A percentile compares a stretch with the other conserved stretches of the same genome.
Conservation (phyloP, 352 stramenopile species). For the Globisporangium nodosum region DNA sequence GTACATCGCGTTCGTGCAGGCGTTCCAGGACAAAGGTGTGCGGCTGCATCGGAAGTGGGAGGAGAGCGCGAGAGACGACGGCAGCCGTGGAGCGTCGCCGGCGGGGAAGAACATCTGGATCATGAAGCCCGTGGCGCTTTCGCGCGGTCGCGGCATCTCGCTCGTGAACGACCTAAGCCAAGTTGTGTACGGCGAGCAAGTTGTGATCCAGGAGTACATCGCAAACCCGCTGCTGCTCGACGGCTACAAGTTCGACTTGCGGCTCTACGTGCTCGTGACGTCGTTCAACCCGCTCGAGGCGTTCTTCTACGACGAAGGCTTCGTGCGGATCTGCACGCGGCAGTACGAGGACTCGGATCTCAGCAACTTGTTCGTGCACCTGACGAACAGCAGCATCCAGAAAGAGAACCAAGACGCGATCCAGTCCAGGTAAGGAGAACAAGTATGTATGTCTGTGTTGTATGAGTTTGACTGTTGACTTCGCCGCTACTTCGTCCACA, state of each 20-base stretch:
- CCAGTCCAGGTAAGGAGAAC: conserved; percentile 13
- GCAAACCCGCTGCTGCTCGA: conserved; percentile 82
- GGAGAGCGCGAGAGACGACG: not conserved
- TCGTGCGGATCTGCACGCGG: conserved; percentile 87
- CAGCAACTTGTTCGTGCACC: conserved; percentile 86
- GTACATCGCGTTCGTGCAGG: conserved; percentile 86
- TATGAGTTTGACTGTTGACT: not conserved
- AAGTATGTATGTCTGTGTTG: not conserved
- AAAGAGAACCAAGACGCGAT: conserved; percentile 72
- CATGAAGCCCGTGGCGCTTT: conserved; percentile 91
- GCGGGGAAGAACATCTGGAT: conserved; percentile 90
- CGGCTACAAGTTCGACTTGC: conserved; percentile 90
- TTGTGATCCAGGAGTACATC: conserved; percentile 91
- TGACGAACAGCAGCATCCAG: conserved; percentile 95
- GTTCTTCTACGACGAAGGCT: conserved; percentile 93
- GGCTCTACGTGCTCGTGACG: conserved; percentile 93
- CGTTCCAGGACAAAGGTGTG: conserved; percentile 58
- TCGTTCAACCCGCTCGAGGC: conserved; percentile 91
- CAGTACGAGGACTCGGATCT: conserved; percentile 73
- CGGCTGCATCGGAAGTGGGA: conserved; percentile 7
- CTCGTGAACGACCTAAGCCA: conserved; percentile 85
- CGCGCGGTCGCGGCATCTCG: conserved; percentile 90
- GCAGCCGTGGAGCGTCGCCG: not conserved
- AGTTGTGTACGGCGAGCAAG: conserved; percentile 84
- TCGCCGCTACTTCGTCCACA: not conserved